These are phyloP conservation scores for Penicillium sp. DNA, from an alignment of 2,329 filamentous ascomycete species.

Conservation along the genomic window DNA sequence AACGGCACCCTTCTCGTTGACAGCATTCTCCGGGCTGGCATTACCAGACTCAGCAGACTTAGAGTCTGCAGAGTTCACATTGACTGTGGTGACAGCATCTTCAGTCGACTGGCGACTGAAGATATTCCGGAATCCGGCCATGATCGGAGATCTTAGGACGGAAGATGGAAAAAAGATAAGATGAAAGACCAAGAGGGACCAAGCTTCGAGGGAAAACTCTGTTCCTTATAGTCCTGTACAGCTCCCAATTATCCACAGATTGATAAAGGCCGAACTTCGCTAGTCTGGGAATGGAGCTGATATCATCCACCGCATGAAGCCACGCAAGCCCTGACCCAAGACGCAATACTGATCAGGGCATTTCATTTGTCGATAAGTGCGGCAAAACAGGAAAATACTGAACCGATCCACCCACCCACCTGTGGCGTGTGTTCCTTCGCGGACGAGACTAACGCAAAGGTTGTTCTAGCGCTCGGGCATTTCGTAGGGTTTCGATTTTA, in stretches of 20 bases:
- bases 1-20: neutral
- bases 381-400: neutral
- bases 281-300: neutral
- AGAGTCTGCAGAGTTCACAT: neutral
- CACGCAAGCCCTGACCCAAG: neutral
- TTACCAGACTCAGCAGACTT: neutral
- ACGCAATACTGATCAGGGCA: neutral
- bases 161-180: neutral
- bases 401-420: neutral
- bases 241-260: slow-evolving; percentile 4
- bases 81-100: neutral
- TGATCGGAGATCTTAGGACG: neutral
- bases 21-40: neutral
- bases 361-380: neutral
- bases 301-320: neutral
- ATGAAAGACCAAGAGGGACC: neutral
- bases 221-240: slow-evolving; percentile 2
- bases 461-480: neutral
- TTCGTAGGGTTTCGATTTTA: neutral
- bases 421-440: neutral
- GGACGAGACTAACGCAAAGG: neutral
- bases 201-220: neutral
- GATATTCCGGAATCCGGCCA: slow-evolving; percentile 2
- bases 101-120: slow-evolving; percentile 5
- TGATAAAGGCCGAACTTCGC: slow-evolving; percentile 5